Base-by-base conservation (phyloP, 495 filamentous ascomycete genomes). In the Trichoderma erinaceum region DNA sequence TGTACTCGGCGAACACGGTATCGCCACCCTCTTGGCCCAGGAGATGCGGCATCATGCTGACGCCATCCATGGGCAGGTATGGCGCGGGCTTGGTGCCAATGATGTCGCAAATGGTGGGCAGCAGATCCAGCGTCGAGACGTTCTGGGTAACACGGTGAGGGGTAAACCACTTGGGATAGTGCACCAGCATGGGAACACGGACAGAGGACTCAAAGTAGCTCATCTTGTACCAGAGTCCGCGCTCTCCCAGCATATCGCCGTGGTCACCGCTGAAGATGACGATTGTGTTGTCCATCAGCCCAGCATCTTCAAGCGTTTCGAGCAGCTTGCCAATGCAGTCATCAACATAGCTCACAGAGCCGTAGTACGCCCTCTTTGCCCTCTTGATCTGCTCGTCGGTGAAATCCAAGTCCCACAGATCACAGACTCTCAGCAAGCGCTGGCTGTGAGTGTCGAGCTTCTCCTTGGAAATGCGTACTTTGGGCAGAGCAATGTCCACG, bases 141-240 rank as follows among this genome's bases (percentile, higher is more conserved):
- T 92, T 93, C 74, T 91, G 77, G 11, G 80, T 78, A 32, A 97
- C 86, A 18, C 85, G 84, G 73, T 84, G 88, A n/a, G 91, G 84
- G 1, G 77, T 70, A 74, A 92, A 93, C 35, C 75, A 78, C 68
- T 85, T 79, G 7, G 92, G 92, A 67, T 91, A 83, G 68, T 88
- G 87, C 69, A 95, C 80, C 66, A 97, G 79, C 68, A 97, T 84
- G 3, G 92, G 92, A 8, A 97, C 92, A 10, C 92, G 89, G 38
- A 89, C 89, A 8, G 90, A 93, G 38, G 86, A 86, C 81, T 96
- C 92, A 72, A 90, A 94, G 82, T 91, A 96, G 69, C 82, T 88
- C 92, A 96, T 96, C 82, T 96, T 96, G 82, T 96, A 97, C 92
- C 92, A 97, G 46, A 97, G 78, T 0, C 90, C 90, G 29, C 92